Evolutionary conservation across 169 alveolate genomes (phyloP).

Genomic region (Plasmodium adleri): DNA sequence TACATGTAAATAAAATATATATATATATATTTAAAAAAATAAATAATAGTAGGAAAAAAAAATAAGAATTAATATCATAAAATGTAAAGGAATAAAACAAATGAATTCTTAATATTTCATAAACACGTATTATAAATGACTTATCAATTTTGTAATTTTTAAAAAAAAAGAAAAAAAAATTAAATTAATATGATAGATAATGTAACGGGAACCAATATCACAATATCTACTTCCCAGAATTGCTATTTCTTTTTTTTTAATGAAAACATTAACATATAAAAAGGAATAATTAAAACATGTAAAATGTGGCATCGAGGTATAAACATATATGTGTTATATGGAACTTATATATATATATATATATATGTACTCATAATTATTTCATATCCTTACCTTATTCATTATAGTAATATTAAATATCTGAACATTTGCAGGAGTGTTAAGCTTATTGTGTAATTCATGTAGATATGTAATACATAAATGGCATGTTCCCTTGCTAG

Average conservation of each 20-base stretch:
- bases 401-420: neutral
- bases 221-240: no score
- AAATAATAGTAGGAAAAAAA: no score
- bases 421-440: constrained; percentile 76
- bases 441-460: constrained; percentile 88
- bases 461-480: constrained; percentile 90
- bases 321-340: neutral
- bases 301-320: constrained; percentile 78
- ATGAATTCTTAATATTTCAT: no score
- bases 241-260: neutral
- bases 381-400: neutral
- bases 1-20: no score
- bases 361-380: neutral
- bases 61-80: no score
- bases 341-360: neutral
- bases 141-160: no score
- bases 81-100: no score
- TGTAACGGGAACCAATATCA: no score
- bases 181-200: no score
- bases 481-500: constrained; percentile 91
- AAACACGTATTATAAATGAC: no score
- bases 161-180: no score
- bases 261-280: constrained; percentile 11
- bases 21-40: no score
- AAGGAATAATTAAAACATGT: constrained; percentile 1